Conservation (phyloP, 257 asterid species). For the Ballota nigra region DNA sequence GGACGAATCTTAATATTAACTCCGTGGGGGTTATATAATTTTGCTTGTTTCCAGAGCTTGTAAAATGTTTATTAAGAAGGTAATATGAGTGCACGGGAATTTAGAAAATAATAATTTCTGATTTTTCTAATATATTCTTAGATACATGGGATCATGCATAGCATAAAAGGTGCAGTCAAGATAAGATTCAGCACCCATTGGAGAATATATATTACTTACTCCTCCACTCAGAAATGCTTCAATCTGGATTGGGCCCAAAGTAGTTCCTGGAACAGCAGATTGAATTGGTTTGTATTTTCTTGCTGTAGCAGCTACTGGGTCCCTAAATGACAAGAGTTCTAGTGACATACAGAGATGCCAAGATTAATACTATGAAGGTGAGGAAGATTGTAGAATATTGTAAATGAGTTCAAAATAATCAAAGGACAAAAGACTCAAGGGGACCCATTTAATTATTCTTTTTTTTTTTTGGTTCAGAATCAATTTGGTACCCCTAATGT, state of each 20-base stretch:
- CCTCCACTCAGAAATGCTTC: conserved; percentile 94
- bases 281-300: conserved; percentile 90
- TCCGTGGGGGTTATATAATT: neutral
- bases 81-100: neutral
- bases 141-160: neutral
- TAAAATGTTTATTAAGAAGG: neutral
- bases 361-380: conserved; percentile 2
- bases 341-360: conserved; percentile 28
- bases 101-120: neutral
- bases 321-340: conserved; percentile 90
- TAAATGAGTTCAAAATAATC: neutral
- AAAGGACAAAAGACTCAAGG: conserved; percentile 1
- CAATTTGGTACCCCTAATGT: neutral
- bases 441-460: neutral
- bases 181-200: conserved; percentile 1
- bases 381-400: neutral
- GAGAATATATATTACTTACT: conserved; percentile 40
- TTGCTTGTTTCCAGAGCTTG: neutral
- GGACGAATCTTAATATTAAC: too few species aligned
- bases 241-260: conserved; percentile 93
- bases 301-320: conserved; percentile 97
- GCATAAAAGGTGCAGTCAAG: neutral
- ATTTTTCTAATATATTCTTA: neutral
- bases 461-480: neutral
- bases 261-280: conserved; percentile 99